These are phyloP conservation scores for Neonectria neomacrospora DNA, from an alignment of 2,329 filamentous ascomycete genomes.

Conservation along the genomic window DNA sequence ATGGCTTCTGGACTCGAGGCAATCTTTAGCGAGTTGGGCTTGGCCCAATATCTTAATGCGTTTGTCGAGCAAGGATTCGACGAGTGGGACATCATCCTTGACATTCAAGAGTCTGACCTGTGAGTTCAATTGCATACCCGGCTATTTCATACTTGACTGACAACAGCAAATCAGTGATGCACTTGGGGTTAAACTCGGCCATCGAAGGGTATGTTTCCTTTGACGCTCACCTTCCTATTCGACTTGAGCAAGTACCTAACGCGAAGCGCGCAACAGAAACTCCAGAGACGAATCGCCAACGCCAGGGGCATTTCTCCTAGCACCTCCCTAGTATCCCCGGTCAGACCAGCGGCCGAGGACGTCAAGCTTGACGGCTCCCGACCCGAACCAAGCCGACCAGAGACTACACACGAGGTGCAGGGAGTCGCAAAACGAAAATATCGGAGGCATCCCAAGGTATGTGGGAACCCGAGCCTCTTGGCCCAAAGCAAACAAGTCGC, in stretches of 20 bases:
- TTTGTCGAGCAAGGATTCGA: constrained; percentile 86
- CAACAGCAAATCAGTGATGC: constrained; percentile 65
- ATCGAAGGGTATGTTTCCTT: constrained; percentile 72
- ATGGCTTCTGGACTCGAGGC: constrained; percentile 70
- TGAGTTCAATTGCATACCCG: constrained; percentile 55
- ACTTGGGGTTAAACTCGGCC: constrained; percentile 81
- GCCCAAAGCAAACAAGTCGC: neutral
- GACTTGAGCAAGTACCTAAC: constrained; percentile 31
- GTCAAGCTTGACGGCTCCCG: constrained; percentile 64
- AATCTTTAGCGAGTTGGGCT: constrained; percentile 79
- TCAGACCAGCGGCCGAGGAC: constrained; percentile 64
- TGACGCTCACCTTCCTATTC: constrained; percentile 14
- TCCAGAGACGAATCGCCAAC: constrained; percentile 85
- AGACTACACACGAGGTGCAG: constrained; percentile 57
- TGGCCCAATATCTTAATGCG: constrained; percentile 78
- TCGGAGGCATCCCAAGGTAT: constrained; percentile 79
- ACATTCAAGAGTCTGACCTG: constrained; percentile 88
- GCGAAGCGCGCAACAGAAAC: constrained; percentile 65
- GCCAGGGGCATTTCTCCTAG: constrained; percentile 71
- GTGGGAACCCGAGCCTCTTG: constrained; percentile 33
- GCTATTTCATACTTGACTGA: constrained; percentile 31
- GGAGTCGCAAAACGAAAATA: constrained; percentile 76
- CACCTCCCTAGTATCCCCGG: constrained; percentile 60
- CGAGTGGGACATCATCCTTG: constrained; percentile 83
- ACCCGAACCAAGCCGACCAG: constrained; percentile 59